Conservation (phyloP, 768 basidiomycete genomes). For the Tylopilus subfusipes region DNA sequence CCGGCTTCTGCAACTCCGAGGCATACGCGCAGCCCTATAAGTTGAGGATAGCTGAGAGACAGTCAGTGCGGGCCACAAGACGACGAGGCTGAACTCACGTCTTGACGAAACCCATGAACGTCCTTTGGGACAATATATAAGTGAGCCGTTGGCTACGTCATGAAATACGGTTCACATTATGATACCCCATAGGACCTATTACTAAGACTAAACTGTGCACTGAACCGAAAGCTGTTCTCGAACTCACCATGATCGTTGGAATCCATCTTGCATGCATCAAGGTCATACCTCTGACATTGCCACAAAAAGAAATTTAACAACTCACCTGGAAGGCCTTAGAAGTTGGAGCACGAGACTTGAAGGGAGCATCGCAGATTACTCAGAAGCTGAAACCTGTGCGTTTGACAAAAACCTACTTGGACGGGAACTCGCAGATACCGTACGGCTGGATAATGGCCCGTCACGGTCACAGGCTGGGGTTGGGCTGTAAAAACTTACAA, state of each 20-base stretch:
- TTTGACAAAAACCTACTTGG: neutral
- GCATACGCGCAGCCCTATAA: neutral
- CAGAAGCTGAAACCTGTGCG: neutral
- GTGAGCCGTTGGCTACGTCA: neutral
- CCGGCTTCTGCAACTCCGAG: constrained; percentile 2
- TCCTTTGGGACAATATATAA: neutral
- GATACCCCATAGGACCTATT: neutral
- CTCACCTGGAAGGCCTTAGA: neutral
- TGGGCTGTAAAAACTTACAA: neutral
- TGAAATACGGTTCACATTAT: neutral
- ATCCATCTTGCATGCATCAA: neutral
- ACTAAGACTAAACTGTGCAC: neutral
- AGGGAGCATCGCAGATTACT: neutral
- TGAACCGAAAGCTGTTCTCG: neutral
- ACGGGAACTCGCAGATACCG: neutral
- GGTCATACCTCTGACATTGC: neutral
- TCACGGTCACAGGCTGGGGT: neutral
- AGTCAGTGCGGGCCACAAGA: neutral
- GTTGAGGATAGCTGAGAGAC: neutral
- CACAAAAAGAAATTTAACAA: neutral
- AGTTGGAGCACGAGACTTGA: neutral
- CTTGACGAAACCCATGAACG: constrained; percentile 1
- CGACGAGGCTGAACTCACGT: neutral
- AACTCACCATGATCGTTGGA: constrained; percentile 2
- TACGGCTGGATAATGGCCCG: neutral